Conservation (phyloP, 2,329 filamentous ascomycete species). For the Shiraia bambusicola region DNA sequence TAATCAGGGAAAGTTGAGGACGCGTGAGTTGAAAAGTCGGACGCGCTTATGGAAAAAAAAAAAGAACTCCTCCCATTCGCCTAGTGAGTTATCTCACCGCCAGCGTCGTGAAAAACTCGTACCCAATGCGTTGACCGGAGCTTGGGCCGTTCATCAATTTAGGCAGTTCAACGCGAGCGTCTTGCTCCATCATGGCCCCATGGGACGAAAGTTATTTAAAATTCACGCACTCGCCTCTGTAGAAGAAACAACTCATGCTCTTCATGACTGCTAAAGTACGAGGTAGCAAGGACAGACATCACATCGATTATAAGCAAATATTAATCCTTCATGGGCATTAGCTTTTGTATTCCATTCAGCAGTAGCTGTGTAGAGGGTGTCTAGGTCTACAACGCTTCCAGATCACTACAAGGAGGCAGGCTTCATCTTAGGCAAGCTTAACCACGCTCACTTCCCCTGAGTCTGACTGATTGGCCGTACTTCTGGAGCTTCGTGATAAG, state of each 20-base stretch:
- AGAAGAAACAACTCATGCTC: too few species aligned
- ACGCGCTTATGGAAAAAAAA: constrained; percentile 7
- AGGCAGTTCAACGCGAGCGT: constrained; percentile 11
- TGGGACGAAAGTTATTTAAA: too few species aligned
- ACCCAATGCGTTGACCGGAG: constrained; percentile 9
- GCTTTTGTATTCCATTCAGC: constrained; percentile 13
- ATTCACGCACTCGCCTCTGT: too few species aligned
- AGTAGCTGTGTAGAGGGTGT: constrained; percentile 17
- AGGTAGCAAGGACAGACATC: too few species aligned
- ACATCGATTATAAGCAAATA: too few species aligned
- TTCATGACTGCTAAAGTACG: too few species aligned
- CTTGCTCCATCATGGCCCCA: too few species aligned
- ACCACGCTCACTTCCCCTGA: constrained; percentile 91
- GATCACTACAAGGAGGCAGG: constrained; percentile 22
- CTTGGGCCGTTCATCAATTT: constrained; percentile 9
- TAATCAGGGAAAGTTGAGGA: background rate
- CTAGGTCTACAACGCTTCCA: constrained; percentile 26
- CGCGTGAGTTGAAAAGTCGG: constrained; percentile 6
- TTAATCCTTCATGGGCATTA: background rate
- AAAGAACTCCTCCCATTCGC: background rate
- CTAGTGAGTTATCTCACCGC: constrained; percentile 18
- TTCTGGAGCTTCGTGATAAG: constrained; percentile 99
- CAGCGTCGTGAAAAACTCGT: constrained; percentile 7
- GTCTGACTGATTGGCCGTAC: constrained; percentile 92
- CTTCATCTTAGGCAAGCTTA: constrained; percentile 43